These are phyloP conservation scores for Cladophialophora psammophila DNA, from an alignment of 2,329 filamentous ascomycete genomes.

Conservation along the genomic window DNA sequence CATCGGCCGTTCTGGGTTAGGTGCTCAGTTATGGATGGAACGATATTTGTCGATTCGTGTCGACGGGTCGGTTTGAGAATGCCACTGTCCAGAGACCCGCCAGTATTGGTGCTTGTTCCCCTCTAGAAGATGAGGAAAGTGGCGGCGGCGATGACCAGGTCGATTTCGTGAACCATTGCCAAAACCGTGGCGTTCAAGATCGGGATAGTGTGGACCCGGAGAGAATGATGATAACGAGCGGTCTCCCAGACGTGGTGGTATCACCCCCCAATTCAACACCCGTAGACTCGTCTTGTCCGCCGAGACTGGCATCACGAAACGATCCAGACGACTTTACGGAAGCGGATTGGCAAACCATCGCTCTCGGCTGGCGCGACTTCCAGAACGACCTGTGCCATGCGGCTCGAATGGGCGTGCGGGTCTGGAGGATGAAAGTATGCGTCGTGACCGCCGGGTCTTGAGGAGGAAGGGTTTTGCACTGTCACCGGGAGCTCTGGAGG, in stretches of 20 bases:
- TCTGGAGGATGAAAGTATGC: conserved; percentile 37
- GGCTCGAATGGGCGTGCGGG: conserved; percentile 26
- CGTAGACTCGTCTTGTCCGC: background rate
- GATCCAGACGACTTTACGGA: conserved; percentile 9
- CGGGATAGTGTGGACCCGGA: background rate
- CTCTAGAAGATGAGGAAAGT: background rate
- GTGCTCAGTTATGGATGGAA: conserved; percentile 38
- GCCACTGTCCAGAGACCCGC: background rate
- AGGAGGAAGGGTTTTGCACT: too few relatives aligned
- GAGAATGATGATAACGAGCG: background rate
- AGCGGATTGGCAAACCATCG: conserved; percentile 22
- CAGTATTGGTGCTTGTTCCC: background rate
- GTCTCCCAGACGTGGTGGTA: background rate
- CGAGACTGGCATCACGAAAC: background rate
- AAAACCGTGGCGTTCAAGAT: background rate
- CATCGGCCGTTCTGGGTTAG: conserved; percentile 22
- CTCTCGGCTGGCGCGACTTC: conserved; percentile 32
- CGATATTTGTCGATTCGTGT: conserved; percentile 30
- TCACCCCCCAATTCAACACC: background rate
- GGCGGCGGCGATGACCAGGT: background rate
- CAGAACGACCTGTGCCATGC: conserved; percentile 32
- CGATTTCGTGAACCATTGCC: background rate
- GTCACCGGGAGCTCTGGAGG: too few relatives aligned
- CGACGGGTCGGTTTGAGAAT: conserved; percentile 17
- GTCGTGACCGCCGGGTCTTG: conserved; percentile 11